These are phyloP conservation scores for Haematococcus sp. DNA, from an alignment of 139 green algal species.

Conservation along the genomic window DNA sequence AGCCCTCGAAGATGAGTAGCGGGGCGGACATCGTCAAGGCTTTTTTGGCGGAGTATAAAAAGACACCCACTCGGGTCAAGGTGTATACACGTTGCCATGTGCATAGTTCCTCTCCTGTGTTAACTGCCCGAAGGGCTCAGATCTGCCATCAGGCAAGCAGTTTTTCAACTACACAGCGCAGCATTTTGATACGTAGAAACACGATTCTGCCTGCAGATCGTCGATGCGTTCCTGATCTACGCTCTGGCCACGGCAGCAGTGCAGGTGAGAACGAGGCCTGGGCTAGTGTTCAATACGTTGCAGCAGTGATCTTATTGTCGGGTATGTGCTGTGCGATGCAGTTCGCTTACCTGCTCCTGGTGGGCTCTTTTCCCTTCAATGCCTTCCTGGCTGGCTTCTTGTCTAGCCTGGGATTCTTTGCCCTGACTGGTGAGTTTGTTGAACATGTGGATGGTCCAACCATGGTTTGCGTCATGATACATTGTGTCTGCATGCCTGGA, in stretches of 20 bases:
- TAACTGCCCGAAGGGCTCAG: too few relatives aligned
- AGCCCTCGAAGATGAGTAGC: too few relatives aligned
- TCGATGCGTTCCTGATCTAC: constrained; percentile 68
- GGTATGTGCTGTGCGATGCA: constrained; percentile 33
- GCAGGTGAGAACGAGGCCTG: constrained; percentile 42
- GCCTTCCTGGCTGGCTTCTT: constrained; percentile 79
- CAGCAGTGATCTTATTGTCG: too few relatives aligned
- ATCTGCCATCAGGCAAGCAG: too few relatives aligned
- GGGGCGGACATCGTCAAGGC: constrained; percentile 28
- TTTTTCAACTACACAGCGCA: too few relatives aligned
- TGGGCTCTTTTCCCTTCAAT: constrained; percentile 89
- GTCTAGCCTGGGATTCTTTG: constrained; percentile 70
- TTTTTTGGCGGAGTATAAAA: constrained; percentile 63
- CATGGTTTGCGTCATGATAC: not conserved
- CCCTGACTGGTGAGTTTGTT: constrained; percentile 62
- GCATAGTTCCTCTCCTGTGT: not conserved
- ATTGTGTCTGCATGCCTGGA: not conserved
- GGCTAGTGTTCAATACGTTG: not conserved
- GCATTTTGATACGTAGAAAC: too few relatives aligned
- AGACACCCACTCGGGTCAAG: constrained; percentile 74
- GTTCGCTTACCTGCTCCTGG: constrained; percentile 73
- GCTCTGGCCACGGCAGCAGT: constrained; percentile 46
- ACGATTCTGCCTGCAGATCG: constrained; percentile 53
- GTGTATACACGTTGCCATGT: constrained; percentile 20
- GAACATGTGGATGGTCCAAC: not conserved